Conservation (phyloP, 2,329 filamentous ascomycete species). For the Hymenotorrendiella dingleyae region DNA sequence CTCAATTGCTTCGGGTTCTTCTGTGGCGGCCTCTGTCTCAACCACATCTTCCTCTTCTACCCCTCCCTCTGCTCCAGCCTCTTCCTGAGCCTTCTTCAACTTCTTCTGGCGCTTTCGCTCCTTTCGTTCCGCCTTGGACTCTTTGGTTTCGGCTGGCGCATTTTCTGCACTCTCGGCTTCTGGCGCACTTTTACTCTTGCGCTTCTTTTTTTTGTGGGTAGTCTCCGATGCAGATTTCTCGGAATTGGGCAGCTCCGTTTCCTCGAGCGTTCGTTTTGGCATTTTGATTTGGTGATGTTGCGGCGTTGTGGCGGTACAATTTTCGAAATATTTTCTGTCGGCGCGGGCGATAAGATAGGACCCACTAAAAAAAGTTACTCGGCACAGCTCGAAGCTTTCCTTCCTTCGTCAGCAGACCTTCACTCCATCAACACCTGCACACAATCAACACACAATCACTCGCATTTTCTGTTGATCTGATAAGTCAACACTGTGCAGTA, state of each 20-base stretch:
- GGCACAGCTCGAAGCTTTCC: too few relatives aligned
- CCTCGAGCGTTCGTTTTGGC: slow-evolving; percentile 30
- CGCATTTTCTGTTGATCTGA: too few relatives aligned
- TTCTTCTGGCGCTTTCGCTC: slow-evolving; percentile 37
- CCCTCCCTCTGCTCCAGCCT: background rate
- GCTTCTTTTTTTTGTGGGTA: slow-evolving; percentile 24
- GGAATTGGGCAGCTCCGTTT: slow-evolving; percentile 20
- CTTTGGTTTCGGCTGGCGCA: slow-evolving; percentile 20
- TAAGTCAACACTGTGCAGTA: too few relatives aligned
- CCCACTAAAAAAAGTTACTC: too few relatives aligned
- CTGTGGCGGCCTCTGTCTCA: background rate
- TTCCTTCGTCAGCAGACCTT: too few relatives aligned
- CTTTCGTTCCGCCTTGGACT: slow-evolving; percentile 33
- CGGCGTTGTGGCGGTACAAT: too few relatives aligned
- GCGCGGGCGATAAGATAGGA: too few relatives aligned
- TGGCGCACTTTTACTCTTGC: slow-evolving; percentile 22
- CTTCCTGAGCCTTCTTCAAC: slow-evolving; percentile 25
- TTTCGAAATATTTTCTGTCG: too few relatives aligned
- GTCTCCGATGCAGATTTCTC: slow-evolving; percentile 8
- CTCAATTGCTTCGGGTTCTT: slow-evolving; percentile 10
- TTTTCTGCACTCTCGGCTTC: slow-evolving; percentile 15
- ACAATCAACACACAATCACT: too few relatives aligned
- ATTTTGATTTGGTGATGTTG: slow-evolving; percentile 12
- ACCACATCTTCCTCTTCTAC: slow-evolving; percentile 13
- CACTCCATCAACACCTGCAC: too few relatives aligned